phyloP scores from a whole-genome alignment of 805 yeast species.

The Saturnispora gosingensis region DNA sequence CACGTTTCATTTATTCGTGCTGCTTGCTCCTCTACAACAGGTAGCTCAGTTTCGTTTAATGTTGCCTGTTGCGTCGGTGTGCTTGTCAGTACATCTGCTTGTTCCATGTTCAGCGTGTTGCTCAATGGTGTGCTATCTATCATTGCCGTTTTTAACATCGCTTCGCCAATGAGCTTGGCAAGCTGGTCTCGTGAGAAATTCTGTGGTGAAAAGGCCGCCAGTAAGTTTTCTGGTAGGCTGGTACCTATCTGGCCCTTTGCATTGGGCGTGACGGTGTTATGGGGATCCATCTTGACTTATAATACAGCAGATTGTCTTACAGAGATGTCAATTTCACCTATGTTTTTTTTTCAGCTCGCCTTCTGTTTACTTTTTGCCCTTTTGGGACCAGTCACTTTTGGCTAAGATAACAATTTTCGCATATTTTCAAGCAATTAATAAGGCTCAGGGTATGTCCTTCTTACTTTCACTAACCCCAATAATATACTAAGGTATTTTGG shows the following conservation, averaged over 20 bases:
- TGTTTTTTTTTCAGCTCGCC: not conserved
- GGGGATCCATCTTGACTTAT: not conserved
- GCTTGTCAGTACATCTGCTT: not conserved
- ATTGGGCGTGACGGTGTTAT: not conserved
- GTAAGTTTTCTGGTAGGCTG: not conserved
- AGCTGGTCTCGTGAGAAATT: not conserved
- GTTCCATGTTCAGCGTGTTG: not conserved
- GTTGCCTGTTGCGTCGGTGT: not conserved
- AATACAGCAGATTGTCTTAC: not conserved
- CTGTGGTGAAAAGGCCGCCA: not conserved
- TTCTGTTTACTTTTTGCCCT: slow-evolving; percentile 11
- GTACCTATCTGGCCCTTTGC: not conserved
- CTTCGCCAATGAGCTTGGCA: not conserved
- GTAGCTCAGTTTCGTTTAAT: not conserved
- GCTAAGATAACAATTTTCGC: not conserved
- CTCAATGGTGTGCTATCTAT: not conserved
- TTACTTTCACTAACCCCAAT: not conserved
- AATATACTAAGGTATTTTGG: too few species aligned
- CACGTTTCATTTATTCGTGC: not conserved
- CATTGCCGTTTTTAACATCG: slow-evolving; percentile 3
- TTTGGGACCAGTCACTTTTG: slow-evolving; percentile 6
- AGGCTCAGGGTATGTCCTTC: not conserved
- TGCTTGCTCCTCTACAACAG: not conserved
- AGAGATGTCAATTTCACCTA: not conserved
- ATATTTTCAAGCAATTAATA: too few species aligned